A percentile compares a stretch with the other conserved stretches of the same genome.
Conservation (phyloP, 192 early-diverging fungal species). For the Rhizophlyctis rosea region DNA sequence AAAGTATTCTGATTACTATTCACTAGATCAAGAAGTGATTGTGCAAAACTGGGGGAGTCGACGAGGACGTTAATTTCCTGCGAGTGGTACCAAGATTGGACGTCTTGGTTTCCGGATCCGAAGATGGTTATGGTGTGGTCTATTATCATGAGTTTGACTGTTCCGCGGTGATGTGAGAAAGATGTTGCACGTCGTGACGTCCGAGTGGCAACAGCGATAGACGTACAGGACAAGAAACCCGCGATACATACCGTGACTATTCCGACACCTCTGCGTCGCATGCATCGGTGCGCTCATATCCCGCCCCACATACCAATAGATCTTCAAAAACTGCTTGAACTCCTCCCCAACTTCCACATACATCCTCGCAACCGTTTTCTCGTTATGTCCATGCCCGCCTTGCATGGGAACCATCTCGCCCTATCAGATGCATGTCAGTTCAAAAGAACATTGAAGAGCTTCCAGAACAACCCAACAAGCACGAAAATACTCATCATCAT, state of each 20-base stretch:
- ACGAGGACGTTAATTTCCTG: slow-evolving; percentile 1
- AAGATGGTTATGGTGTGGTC: not conserved
- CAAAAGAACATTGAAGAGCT: too few relatives aligned
- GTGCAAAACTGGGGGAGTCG: not conserved
- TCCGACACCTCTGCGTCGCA: not conserved
- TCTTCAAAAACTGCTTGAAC: not conserved
- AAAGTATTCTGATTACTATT: slow-evolving; percentile 1
- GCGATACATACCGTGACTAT: not conserved
- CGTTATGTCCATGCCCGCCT: not conserved
- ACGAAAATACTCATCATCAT: too few relatives aligned
- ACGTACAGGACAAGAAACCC: too few relatives aligned
- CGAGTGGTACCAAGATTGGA: slow-evolving; percentile 8
- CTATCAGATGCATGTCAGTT: not conserved
- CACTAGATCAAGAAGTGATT: not conserved
- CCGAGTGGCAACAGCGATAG: too few relatives aligned
- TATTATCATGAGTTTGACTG: slow-evolving; percentile 7
- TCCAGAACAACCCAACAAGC: too few relatives aligned
- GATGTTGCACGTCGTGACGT: not conserved
- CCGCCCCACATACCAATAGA: not conserved
- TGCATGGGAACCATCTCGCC: not conserved
- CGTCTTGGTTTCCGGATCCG: slow-evolving; percentile 3
- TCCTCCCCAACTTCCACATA: not conserved
- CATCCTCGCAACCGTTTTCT: not conserved
- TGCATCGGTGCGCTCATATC: slow-evolving; percentile 1
- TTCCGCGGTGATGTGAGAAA: not conserved